Conservation (phyloP, 805 yeast genomes). For the Metschnikowia hibisci region DNA sequence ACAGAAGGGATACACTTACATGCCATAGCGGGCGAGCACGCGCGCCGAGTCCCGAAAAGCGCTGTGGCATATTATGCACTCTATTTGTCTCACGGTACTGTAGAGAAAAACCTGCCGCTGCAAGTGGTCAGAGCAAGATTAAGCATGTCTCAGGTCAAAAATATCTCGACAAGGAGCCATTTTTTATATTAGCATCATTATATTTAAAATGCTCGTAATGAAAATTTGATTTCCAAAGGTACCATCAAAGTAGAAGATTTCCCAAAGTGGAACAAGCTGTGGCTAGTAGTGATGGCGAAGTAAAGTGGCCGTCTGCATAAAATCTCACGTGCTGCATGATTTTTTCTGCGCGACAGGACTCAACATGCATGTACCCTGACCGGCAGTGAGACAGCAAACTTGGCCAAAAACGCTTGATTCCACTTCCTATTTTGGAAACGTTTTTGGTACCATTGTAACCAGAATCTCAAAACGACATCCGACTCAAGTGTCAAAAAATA, state of each 20-base stretch:
- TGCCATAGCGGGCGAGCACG: too few species aligned
- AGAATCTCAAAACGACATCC: neutral
- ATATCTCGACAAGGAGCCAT: neutral
- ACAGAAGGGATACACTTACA: too few species aligned
- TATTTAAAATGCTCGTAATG: neutral
- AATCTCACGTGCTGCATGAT: neutral
- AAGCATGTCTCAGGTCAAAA: neutral
- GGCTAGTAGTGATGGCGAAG: too few species aligned
- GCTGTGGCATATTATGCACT: neutral
- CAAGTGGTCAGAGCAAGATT: conserved; percentile 1
- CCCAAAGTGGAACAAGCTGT: neutral
- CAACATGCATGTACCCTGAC: neutral
- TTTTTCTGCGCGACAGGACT: neutral
- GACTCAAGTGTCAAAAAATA: neutral
- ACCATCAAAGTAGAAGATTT: neutral
- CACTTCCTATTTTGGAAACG: neutral
- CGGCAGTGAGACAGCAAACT: neutral
- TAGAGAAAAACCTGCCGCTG: neutral
- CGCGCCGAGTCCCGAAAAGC: too few species aligned
- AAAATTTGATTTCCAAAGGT: neutral
- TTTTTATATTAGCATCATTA: neutral
- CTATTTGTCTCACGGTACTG: conserved; percentile 5
- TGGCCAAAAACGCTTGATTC: neutral
- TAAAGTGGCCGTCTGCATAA: neutral
- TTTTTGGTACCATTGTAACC: neutral